Evolutionary conservation across 2,329 filamentous ascomycete species (phyloP), one percentile per base, ranked within the genome.

Genomic region (Colletotrichum horii): DNA sequence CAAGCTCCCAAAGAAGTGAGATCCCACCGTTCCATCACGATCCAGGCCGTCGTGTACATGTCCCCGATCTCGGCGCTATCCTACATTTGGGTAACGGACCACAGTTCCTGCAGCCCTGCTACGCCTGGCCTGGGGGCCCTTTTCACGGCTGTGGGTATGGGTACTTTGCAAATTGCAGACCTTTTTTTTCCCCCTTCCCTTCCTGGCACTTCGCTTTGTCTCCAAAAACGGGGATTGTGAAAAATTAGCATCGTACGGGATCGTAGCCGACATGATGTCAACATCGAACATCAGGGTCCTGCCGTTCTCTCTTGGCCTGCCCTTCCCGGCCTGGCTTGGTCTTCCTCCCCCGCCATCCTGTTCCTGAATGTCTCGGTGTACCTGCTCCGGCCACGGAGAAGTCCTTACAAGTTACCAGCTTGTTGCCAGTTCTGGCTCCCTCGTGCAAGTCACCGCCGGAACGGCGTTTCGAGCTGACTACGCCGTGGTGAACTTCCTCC

Each of bases 91-190:
- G 70, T 26, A 75, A 73, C 48, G 73, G 19, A 60, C 73, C 73
- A 73, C 73, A 73, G 64, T 75, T 75, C 70, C 73, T 75, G 73
- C 73, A 75, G 70, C 73, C 73, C 70, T 75, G 73, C 69, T 67
- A 65, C 70, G 26, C 43, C 43, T 52, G 43, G 43, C 30, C 19
- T 70, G 58, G 66, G 38, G 58, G 30, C n/a, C 28, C 15, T 14
- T 28, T 12, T 62, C 60, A 9, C 30, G 56, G 52, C 66, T 52
- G 43, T 22, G 58, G 12, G 28, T 56, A 34, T 30, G 28, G 34
- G 34, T 60, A 38, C 62, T 48, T 30, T 30, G 34, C 15, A 24
- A 24, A 7, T 30, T 30, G 34, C 15, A 24, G 36, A 7, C 30
- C 11, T 14, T 48, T 11, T 24, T 14, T 16, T 6, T 5, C 8